Evolutionary conservation across 176 grass and related monocot species (phyloP).

Genomic region (Neostapfia colusana): DNA sequence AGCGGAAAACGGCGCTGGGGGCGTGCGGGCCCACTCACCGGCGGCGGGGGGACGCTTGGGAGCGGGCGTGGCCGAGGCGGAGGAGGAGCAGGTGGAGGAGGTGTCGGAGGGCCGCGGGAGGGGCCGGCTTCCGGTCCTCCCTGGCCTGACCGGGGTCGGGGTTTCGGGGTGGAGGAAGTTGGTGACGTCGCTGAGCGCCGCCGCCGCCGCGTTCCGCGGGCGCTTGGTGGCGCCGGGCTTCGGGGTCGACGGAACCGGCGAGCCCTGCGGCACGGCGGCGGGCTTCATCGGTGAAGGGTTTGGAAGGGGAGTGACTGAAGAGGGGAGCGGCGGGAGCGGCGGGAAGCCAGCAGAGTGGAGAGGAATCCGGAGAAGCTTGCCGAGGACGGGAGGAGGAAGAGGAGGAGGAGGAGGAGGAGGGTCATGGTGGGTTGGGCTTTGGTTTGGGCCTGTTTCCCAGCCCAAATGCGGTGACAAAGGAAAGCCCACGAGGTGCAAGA

Average conservation of each 20-base stretch:
- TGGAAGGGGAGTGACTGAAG: no score
- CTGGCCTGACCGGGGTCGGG: neutral
- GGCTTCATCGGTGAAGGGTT: no score
- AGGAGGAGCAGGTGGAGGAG: neutral
- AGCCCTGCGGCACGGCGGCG: neutral
- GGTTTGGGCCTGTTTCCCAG: neutral
- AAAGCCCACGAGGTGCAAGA: no score
- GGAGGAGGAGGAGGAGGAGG: neutral
- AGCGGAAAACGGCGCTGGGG: no score
- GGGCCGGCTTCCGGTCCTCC: neutral
- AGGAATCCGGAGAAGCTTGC: constrained; percentile 5
- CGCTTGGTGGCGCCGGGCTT: constrained; percentile 26
- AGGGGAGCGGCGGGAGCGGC: neutral
- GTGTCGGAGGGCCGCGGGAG: neutral
- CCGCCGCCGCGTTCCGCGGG: constrained; percentile 6
- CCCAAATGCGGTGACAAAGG: no score
- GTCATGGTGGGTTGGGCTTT: neutral
- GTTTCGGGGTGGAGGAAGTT: constrained; percentile 31
- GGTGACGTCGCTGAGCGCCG: constrained; percentile 47
- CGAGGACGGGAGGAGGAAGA: neutral
- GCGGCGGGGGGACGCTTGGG: constrained; percentile 24
- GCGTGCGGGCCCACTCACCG: constrained; percentile 19
- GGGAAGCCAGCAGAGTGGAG: neutral
- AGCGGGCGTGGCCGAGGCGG: constrained; percentile 25
- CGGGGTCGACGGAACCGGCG: neutral